Conservation (phyloP, 1,284 basidiomycete genomes). For the Albatrellus sp. region DNA sequence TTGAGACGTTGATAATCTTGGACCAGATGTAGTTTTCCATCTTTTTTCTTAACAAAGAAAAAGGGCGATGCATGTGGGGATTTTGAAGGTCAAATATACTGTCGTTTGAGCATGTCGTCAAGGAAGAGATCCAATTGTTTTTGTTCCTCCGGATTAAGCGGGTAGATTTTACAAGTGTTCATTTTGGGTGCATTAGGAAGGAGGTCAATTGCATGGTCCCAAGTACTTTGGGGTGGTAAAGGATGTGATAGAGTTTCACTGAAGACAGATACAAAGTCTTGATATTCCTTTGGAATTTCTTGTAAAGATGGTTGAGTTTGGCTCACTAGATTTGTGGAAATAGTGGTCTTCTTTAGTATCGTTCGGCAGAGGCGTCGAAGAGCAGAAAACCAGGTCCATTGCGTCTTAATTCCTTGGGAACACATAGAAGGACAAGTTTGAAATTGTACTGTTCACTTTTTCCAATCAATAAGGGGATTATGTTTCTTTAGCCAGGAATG, state of each 20-base stretch:
- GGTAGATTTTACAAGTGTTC: slow-evolving; percentile 11
- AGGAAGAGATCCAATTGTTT: slow-evolving; percentile 11
- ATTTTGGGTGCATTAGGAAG: background rate
- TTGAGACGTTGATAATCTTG: slow-evolving; percentile 23
- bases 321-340: background rate
- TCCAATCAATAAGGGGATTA: background rate
- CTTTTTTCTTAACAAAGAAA: slow-evolving; percentile 27
- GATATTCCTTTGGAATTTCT: background rate
- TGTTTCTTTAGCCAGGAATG: background rate
- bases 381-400: no score
- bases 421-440: background rate
- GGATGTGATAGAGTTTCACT: background rate
- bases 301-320: background rate
- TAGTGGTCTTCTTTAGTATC: background rate
- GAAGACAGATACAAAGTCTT: slow-evolving; percentile 3
- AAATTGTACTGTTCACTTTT: background rate
- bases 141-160: slow-evolving; percentile 12
- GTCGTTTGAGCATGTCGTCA: slow-evolving; percentile 15
- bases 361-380: background rate
- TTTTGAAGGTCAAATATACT: slow-evolving; percentile 9
- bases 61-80: slow-evolving; percentile 18
- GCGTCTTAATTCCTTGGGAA: background rate
- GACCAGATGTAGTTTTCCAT: slow-evolving; percentile 16
- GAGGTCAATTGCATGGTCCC: slow-evolving; percentile 6
- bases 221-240: background rate